These are phyloP conservation scores for Aspergillus floridensis DNA, from an alignment of 2,329 filamentous ascomycete genomes.

Conservation along the genomic window DNA sequence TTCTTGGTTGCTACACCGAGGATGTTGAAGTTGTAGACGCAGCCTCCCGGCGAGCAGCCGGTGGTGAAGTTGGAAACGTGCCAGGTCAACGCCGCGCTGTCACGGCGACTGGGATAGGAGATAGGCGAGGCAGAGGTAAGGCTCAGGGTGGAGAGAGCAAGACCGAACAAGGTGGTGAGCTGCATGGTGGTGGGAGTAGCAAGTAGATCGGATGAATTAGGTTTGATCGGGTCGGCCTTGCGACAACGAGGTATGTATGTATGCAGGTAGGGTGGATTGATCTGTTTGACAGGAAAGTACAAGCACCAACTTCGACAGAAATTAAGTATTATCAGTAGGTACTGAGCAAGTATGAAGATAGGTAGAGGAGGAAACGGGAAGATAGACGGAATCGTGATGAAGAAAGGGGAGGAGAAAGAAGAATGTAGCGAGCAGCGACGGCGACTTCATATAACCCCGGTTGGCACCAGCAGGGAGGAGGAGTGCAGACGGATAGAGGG, in stretches of 20 bases:
- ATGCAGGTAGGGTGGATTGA: background rate
- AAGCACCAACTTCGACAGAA: background rate
- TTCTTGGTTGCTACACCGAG: constrained; percentile 22
- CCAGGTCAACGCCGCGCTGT: constrained; percentile 28
- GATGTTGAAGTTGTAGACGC: constrained; percentile 35
- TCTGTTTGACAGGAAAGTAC: background rate
- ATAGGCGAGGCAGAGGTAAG: constrained; percentile 21
- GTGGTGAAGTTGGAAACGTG: constrained; percentile 30
- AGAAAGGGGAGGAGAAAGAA: background rate
- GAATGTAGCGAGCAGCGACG: constrained; percentile 4
- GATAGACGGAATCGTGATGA: background rate
- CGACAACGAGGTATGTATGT: background rate
- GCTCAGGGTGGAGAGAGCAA: constrained; percentile 24
- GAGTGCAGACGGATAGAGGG: background rate
- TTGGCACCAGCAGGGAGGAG: background rate
- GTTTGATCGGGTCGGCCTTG: background rate
- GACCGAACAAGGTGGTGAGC: constrained; percentile 24
- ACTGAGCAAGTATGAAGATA: background rate
- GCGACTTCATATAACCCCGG: constrained; percentile 9
- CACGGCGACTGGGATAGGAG: constrained; percentile 2
- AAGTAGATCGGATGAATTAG: background rate
- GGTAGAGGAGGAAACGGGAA: background rate
- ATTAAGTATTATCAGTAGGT: constrained; percentile 4
- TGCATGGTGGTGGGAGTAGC: constrained; percentile 27
- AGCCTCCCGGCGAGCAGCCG: constrained; percentile 34